These are phyloP conservation scores for Sugiyamaella pinicola DNA, from an alignment of 1,139 yeast species.

Conservation along the genomic window DNA sequence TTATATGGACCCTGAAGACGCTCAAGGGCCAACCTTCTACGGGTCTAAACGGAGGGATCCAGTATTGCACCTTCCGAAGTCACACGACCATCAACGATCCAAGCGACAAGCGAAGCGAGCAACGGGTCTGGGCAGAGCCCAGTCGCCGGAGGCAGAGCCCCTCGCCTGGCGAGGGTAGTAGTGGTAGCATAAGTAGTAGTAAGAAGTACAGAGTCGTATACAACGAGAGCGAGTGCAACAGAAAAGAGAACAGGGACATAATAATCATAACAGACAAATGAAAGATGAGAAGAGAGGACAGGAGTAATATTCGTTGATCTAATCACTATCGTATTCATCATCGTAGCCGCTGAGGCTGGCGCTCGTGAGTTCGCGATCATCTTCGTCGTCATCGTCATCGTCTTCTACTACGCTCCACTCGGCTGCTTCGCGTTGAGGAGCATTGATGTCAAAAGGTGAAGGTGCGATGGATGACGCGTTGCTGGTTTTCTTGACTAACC, in stretches of 20 bases:
- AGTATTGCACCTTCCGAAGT: too few species aligned
- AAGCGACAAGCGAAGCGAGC: slow-evolving; percentile 7
- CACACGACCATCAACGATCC: too few species aligned
- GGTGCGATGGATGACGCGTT: slow-evolving; percentile 7
- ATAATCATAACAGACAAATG: not conserved
- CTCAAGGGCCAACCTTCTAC: too few species aligned
- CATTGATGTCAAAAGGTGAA: slow-evolving; percentile 8
- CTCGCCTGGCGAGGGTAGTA: too few species aligned
- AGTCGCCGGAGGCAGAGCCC: too few species aligned
- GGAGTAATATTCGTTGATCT: not conserved
- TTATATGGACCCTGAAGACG: too few species aligned
- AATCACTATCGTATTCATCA: slow-evolving; percentile 31
- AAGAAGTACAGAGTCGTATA: not conserved
- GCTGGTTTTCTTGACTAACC: not conserved
- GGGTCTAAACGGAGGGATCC: too few species aligned
- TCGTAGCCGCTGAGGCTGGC: slow-evolving; percentile 34
- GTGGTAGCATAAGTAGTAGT: too few species aligned
- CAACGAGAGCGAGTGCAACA: not conserved
- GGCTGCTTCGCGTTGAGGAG: slow-evolving; percentile 25
- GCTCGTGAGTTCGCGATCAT: slow-evolving; percentile 30
- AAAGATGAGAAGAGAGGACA: not conserved
- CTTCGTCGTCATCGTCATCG: slow-evolving; percentile 27
- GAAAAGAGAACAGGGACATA: not conserved
- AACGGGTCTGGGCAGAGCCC: slow-evolving; percentile 9
- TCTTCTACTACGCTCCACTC: slow-evolving; percentile 35